phyloP scores from a whole-genome alignment of 345 rosid genomes.

The Corchorus olitorius region DNA sequence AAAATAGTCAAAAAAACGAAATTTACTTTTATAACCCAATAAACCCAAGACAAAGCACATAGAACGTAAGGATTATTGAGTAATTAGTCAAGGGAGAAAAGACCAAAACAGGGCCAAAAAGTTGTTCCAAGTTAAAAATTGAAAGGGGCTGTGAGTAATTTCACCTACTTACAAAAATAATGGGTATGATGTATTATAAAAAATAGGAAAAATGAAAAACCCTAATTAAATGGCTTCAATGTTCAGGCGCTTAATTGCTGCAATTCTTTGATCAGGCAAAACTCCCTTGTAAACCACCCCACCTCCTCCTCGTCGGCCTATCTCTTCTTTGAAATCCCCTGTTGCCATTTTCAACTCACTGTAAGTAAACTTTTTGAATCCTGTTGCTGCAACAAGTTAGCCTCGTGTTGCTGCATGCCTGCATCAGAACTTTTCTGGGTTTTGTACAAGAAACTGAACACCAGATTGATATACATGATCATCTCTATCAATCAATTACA shows the following conservation, averaged over 20 bases:
- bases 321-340: constrained; percentile 31
- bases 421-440: constrained; percentile 3
- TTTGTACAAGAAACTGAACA: constrained; percentile 30
- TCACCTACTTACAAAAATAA: too few species aligned
- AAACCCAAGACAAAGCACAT: too few species aligned
- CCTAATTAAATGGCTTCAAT: constrained; percentile 10
- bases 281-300: constrained; percentile 38
- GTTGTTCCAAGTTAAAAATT: too few species aligned
- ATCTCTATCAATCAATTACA: constrained; percentile 36
- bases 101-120: too few species aligned
- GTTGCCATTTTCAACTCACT: constrained; percentile 35
- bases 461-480: constrained; percentile 22
- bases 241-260: constrained; percentile 37
- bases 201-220: too few species aligned
- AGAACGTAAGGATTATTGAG: too few species aligned
- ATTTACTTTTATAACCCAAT: too few species aligned
- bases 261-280: constrained; percentile 14
- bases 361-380: constrained; percentile 38
- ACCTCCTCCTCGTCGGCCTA: constrained; percentile 44
- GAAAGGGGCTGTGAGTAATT: too few species aligned
- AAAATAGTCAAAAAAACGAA: too few species aligned
- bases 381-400: constrained; percentile 20
- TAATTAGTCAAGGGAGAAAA: too few species aligned
- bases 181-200: too few species aligned
- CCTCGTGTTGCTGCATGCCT: background rate